These are phyloP conservation scores for Fusarium sp. DNA, from an alignment of 2,329 filamentous ascomycete genomes.

Conservation along the genomic window DNA sequence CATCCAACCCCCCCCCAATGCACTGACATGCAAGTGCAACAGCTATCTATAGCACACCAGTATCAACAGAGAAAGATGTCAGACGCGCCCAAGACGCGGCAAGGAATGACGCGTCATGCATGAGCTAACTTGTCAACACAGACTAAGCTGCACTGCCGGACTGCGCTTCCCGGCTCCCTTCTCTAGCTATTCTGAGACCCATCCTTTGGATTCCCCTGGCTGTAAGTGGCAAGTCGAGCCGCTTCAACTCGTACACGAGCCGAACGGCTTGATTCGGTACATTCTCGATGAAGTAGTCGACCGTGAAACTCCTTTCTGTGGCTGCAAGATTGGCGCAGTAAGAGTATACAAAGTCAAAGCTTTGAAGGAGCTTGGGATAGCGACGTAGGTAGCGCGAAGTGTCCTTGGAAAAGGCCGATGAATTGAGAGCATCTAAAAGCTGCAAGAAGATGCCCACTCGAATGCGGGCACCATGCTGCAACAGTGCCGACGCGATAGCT, in stretches of 20 bases:
- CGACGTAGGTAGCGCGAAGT: background rate
- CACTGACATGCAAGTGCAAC: background rate
- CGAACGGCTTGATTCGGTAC: too few relatives aligned
- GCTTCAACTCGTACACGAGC: too few relatives aligned
- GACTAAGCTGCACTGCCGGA: too few relatives aligned
- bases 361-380: conserved; percentile 1
- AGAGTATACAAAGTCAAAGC: background rate
- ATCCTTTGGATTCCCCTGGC: too few relatives aligned
- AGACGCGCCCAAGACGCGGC: background rate
- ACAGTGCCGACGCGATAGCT: background rate
- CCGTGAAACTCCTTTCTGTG: background rate
- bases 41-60: background rate
- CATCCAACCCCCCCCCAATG: background rate
- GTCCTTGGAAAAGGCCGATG: background rate
- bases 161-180: too few relatives aligned
- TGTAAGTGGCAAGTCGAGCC: too few relatives aligned
- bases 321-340: background rate
- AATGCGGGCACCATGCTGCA: background rate
- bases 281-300: too few relatives aligned
- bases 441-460: background rate
- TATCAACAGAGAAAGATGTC: background rate
- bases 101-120: background rate
- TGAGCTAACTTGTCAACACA: background rate
- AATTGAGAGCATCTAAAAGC: background rate
- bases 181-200: too few relatives aligned